Conservation (phyloP, 2,329 filamentous ascomycete species). For the Sporothrix sp. region DNA sequence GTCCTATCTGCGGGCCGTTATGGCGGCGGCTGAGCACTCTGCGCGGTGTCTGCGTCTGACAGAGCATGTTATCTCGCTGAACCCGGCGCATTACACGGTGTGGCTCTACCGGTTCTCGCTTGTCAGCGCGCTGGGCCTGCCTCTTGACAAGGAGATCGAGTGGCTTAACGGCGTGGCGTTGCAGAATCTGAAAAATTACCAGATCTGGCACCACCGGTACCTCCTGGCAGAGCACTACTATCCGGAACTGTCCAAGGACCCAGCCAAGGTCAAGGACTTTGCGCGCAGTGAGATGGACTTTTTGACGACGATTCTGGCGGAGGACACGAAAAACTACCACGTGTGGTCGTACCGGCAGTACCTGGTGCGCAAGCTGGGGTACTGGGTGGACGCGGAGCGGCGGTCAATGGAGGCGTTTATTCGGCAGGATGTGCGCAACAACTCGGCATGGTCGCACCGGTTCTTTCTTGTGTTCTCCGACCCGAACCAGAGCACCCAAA, state of each 20-base stretch:
- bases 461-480: slow-evolving; percentile 81
- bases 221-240: slow-evolving; percentile 52
- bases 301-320: slow-evolving; percentile 66
- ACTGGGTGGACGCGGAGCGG: slow-evolving; percentile 57
- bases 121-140: slow-evolving; percentile 55
- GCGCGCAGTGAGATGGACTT: slow-evolving; percentile 63
- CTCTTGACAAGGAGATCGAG: slow-evolving; percentile 60
- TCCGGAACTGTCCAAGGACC: slow-evolving; percentile 49
- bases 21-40: slow-evolving; percentile 79
- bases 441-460: slow-evolving; percentile 94
- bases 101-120: slow-evolving; percentile 91
- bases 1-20: slow-evolving; percentile 85
- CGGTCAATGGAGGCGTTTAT: slow-evolving; percentile 63
- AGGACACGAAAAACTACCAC: slow-evolving; percentile 96
- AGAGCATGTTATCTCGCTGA: slow-evolving; percentile 81
- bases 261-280: slow-evolving; percentile 46
- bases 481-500: slow-evolving; percentile 39
- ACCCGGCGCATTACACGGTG: slow-evolving; percentile 95
- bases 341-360: slow-evolving; percentile 93
- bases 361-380: slow-evolving; percentile 54
- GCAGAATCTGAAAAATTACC: slow-evolving; percentile 90
- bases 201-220: slow-evolving; percentile 80
- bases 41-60: slow-evolving; percentile 71
- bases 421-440: slow-evolving; percentile 78
- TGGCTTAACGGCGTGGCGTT: slow-evolving; percentile 84